Evolutionary conservation across 768 basidiomycete genomes (phyloP).

Genomic region (Boletus vinaceobasis): DNA sequence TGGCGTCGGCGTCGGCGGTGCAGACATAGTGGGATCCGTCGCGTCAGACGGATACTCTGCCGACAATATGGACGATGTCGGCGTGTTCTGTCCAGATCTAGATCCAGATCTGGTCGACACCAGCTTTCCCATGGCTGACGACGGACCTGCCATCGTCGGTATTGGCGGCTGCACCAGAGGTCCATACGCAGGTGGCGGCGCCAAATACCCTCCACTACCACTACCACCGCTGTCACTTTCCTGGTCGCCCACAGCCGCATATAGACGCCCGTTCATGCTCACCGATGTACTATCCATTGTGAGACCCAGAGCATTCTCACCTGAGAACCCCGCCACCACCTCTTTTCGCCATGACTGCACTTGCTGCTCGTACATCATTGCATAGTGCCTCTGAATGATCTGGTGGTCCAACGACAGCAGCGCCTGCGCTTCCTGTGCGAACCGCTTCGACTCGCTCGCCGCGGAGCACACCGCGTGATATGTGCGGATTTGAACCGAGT

Average conservation of each 20-base stretch:
- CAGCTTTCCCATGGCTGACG: neutral
- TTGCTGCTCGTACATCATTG: slow-evolving; percentile 6
- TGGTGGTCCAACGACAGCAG: slow-evolving; percentile 17
- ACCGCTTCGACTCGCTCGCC: slow-evolving; percentile 24
- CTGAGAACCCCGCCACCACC: neutral
- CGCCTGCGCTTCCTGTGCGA: slow-evolving; percentile 19
- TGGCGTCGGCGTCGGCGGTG: slow-evolving; percentile 9
- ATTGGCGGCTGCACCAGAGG: neutral
- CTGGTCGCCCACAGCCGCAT: neutral
- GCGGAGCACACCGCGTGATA: slow-evolving; percentile 47
- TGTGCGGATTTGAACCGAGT: slow-evolving; percentile 52
- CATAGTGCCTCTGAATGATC: slow-evolving; percentile 11
- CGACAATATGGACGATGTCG: neutral
- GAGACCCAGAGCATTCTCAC: slow-evolving; percentile 11
- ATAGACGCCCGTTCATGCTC: neutral
- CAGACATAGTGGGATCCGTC: neutral
- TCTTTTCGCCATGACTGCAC: neutral
- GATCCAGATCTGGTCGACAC: neutral
- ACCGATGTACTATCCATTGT: neutral
- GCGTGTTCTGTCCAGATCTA: neutral
- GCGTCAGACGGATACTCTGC: neutral
- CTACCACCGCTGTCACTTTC: neutral
- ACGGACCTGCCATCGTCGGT: neutral
- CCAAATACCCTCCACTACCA: neutral
- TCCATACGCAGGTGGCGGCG: slow-evolving; percentile 9